Conservation (phyloP, 371 early-diverging fungal genomes). For the Lichtheimia ramosa region DNA sequence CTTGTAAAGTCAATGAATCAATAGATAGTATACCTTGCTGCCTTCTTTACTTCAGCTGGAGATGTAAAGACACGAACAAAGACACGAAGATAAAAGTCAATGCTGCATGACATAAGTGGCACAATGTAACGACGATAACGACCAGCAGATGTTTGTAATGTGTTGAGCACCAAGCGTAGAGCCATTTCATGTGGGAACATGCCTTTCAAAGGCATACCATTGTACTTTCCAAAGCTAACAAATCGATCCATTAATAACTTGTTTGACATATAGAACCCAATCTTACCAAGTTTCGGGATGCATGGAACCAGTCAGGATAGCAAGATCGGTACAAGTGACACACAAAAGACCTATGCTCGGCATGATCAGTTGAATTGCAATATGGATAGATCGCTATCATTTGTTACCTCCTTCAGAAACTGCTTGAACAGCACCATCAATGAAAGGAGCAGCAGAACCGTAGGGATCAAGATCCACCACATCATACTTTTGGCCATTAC, state of each 20-base stretch:
- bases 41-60: slow-evolving; percentile 74
- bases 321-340: slow-evolving; percentile 99
- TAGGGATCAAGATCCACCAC: slow-evolving; percentile 98
- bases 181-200: slow-evolving; percentile 85
- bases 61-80: slow-evolving; percentile 94
- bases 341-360: slow-evolving; percentile 79
- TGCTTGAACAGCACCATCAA: slow-evolving; percentile 95
- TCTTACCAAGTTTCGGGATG: slow-evolving; percentile 87
- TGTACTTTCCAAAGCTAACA: slow-evolving; percentile 92
- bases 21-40: slow-evolving; percentile 69
- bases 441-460: slow-evolving; percentile 96
- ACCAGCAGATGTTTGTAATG: slow-evolving; percentile 85
- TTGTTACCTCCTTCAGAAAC: slow-evolving; percentile 85
- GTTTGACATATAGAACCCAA: background rate
- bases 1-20: background rate
- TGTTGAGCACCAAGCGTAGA: slow-evolving; percentile 90
- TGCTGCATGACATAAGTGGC: slow-evolving; percentile 93
- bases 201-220: slow-evolving; percentile 84
- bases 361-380: background rate
- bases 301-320: slow-evolving; percentile 91
- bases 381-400: background rate
- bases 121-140: slow-evolving; percentile 87
- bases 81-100: slow-evolving; percentile 99
- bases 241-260: background rate
- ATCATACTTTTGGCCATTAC: slow-evolving; percentile 64